Conservation (phyloP, 2,329 filamentous ascomycete genomes). For the Fusarium falciforme region DNA sequence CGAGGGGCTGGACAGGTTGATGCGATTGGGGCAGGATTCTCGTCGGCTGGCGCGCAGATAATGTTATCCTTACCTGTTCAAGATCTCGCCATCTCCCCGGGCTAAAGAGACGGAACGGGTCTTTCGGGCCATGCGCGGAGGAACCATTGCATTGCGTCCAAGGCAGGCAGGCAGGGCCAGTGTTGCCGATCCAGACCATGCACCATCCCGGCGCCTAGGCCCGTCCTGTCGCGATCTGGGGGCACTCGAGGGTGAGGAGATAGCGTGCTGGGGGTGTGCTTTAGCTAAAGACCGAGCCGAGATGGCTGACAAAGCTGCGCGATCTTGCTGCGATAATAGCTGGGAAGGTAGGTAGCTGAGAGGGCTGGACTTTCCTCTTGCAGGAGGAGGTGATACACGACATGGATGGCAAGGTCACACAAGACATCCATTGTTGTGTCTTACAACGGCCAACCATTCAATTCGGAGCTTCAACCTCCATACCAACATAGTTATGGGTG, state of each 20-base stretch:
- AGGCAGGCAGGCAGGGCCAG: not conserved
- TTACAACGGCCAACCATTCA: not conserved
- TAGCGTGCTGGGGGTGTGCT: constrained; percentile 1
- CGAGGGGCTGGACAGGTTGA: constrained; percentile 2
- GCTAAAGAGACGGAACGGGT: not conserved
- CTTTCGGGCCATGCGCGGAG: constrained; percentile 7
- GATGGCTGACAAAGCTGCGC: constrained; percentile 5
- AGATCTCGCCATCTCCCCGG: constrained; percentile 18
- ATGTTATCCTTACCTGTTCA: not conserved
- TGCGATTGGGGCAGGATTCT: constrained; percentile 13
- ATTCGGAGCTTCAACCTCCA: not conserved
- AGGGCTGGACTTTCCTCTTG: constrained; percentile 19
- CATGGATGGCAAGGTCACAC: not conserved
- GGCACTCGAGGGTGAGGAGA: not conserved
- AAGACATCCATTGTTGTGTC: not conserved
- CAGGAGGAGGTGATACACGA: constrained; percentile 1
- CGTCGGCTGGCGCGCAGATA: constrained; percentile 8
- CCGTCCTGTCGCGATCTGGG: constrained; percentile 6
- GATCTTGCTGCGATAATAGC: not conserved
- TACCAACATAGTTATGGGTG: constrained; percentile 4
- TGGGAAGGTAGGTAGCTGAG: not conserved
- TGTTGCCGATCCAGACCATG: not conserved
- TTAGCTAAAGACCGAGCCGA: constrained; percentile 7
- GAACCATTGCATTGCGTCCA: constrained; percentile 8
- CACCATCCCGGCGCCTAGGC: constrained; percentile 6